Conservation (phyloP, 345 rosid genomes). For the Camelina laxa region DNA sequence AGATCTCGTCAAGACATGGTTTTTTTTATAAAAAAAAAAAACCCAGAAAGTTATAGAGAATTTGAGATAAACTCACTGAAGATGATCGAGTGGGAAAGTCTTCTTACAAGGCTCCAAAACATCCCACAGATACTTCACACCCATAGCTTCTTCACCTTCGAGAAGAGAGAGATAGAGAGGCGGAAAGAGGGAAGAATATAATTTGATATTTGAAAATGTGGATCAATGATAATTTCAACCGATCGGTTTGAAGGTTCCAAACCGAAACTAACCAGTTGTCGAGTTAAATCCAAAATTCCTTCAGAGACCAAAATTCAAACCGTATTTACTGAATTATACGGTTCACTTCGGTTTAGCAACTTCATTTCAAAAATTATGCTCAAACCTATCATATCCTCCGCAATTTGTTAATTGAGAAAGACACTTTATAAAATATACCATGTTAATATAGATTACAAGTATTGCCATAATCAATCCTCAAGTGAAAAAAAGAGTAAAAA, state of each 20-base stretch:
- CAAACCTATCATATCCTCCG: too few relatives aligned
- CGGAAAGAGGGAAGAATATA: background rate
- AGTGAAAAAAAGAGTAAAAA: too few relatives aligned
- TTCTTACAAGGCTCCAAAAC: slow-evolving; percentile 90
- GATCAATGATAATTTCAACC: background rate
- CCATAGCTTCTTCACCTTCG: slow-evolving; percentile 51
- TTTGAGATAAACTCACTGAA: slow-evolving; percentile 55
- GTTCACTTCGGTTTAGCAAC: too few relatives aligned
- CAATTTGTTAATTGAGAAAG: too few relatives aligned
- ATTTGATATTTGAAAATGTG: slow-evolving; percentile 14
- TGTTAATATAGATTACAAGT: too few relatives aligned
- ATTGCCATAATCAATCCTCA: too few relatives aligned
- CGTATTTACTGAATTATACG: too few relatives aligned
- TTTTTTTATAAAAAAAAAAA: background rate
- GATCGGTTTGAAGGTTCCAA: background rate
- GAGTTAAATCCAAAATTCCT: too few relatives aligned
- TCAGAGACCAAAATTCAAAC: too few relatives aligned
- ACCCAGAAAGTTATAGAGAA: slow-evolving; percentile 8
- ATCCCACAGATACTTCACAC: slow-evolving; percentile 92
- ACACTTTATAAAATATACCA: too few relatives aligned
- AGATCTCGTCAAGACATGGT: background rate
- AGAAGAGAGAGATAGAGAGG: background rate
- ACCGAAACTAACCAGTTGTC: background rate
- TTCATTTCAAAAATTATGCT: too few relatives aligned
- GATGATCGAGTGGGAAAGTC: slow-evolving; percentile 77